phyloP scores from a whole-genome alignment of 768 basidiomycete genomes.

The Mycena epipterygia region DNA sequence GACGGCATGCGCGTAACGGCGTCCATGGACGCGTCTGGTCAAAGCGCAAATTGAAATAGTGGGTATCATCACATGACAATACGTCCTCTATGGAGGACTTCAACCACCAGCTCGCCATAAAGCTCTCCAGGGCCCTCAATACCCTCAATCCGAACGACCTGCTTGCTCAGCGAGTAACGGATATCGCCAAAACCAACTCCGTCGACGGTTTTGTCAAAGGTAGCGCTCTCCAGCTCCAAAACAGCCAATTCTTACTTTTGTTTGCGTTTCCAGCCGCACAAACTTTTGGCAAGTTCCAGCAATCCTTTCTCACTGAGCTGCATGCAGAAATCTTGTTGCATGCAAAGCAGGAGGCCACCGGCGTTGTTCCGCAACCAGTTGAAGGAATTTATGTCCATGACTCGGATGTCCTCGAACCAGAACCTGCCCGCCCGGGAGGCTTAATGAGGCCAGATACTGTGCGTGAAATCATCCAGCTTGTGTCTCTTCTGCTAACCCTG shows the following conservation, averaged over 20 bases:
- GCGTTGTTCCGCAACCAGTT: constrained; percentile 68
- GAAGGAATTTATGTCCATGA: constrained; percentile 84
- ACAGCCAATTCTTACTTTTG: constrained; percentile 5
- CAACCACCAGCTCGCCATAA: constrained; percentile 79
- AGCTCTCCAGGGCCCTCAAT: constrained; percentile 86
- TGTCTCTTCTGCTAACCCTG: neutral
- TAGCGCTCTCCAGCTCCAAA: constrained; percentile 45
- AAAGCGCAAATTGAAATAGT: neutral
- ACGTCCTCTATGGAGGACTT: constrained; percentile 50
- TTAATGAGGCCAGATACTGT: constrained; percentile 78
- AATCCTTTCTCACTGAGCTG: constrained; percentile 81
- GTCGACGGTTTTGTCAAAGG: constrained; percentile 78
- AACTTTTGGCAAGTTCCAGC: constrained; percentile 89
- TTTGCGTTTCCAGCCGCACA: constrained; percentile 68
- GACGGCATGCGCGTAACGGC: constrained; percentile 37
- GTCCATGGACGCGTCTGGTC: constrained; percentile 19
- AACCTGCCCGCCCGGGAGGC: constrained; percentile 82
- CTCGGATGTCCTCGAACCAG: constrained; percentile 88
- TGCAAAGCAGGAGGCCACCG: constrained; percentile 72
- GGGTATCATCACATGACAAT: neutral
- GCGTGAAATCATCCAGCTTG: constrained; percentile 41
- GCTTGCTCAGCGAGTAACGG: constrained; percentile 82
- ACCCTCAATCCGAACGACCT: constrained; percentile 86
- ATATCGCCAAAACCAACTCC: constrained; percentile 81
- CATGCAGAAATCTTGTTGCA: constrained; percentile 86